A percentile compares a stretch with the other conserved stretches of the same genome.
Conservation (phyloP, 83 land plant genomes). For the Thuja plicata region DNA sequence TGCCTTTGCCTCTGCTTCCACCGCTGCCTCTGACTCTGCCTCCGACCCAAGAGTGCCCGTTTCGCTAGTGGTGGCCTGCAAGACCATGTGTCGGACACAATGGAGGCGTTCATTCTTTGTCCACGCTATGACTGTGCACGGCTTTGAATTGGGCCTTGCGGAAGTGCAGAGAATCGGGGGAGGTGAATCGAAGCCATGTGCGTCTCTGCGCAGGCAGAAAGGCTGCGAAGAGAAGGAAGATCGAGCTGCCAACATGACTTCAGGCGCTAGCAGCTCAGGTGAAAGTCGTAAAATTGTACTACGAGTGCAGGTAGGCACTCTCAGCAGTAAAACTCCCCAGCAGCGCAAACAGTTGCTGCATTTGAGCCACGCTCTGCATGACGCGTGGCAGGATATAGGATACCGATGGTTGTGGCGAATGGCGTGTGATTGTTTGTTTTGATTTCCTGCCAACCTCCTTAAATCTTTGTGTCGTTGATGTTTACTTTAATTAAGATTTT, state of each 20-base stretch:
- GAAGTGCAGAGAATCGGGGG: background rate
- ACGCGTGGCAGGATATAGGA: background rate
- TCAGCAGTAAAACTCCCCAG: too few relatives aligned
- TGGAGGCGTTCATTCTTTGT: background rate
- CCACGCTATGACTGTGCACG: background rate
- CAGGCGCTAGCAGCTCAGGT: background rate
- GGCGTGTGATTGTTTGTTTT: background rate
- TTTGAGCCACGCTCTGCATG: background rate
- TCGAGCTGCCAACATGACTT: background rate
- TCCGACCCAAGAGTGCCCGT: background rate
- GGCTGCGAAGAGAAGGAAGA: background rate
- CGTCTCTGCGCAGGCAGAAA: background rate
- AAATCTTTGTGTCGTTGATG: too few relatives aligned
- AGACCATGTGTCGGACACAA: background rate
- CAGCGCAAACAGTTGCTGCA: background rate
- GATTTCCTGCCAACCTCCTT: too few relatives aligned
- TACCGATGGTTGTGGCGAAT: background rate
- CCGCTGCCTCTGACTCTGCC: constrained; percentile 10
- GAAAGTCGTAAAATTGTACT: background rate
- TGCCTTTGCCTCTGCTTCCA: background rate
- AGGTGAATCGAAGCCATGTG: background rate
- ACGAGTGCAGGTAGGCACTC: background rate
- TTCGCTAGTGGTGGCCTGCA: constrained; percentile 4
- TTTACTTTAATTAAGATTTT: too few relatives aligned
- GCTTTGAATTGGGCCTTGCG: background rate